These are phyloP conservation scores for Hanseniaspora jakobsenii DNA, from an alignment of 805 yeast genomes.

Conservation along the genomic window DNA sequence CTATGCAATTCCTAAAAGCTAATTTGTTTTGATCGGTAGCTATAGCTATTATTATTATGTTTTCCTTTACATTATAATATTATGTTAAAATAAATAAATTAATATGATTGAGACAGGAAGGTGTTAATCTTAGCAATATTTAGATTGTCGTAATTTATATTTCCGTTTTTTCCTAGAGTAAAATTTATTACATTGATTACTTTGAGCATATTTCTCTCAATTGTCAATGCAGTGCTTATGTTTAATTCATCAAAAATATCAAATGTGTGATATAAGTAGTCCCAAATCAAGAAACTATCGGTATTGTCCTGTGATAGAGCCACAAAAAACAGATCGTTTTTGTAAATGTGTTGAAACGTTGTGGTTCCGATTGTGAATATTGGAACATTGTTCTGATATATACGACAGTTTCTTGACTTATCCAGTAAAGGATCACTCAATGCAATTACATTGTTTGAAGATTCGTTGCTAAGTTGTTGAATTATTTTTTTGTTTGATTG, in stretches of 20 bases:
- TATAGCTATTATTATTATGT: no score
- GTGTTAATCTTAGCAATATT: background rate
- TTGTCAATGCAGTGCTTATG: slow-evolving; percentile 33
- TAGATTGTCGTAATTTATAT: slow-evolving; percentile 23
- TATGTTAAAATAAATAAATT: background rate
- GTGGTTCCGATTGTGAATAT: slow-evolving; percentile 83
- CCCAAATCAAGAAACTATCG: slow-evolving; percentile 70
- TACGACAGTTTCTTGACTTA: background rate
- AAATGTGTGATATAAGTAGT: slow-evolving; percentile 57
- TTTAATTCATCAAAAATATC: slow-evolving; percentile 36
- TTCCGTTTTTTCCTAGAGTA: slow-evolving; percentile 32
- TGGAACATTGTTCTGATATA: slow-evolving; percentile 29
- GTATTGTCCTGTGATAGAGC: slow-evolving; percentile 84
- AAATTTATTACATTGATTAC: slow-evolving; percentile 73
- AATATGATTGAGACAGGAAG: slow-evolving; percentile 11
- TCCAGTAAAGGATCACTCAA: no score
- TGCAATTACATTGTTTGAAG: no score
- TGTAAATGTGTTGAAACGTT: slow-evolving; percentile 66
- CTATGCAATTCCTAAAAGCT: no score
- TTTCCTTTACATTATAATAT: no score
- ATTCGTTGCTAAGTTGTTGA: background rate
- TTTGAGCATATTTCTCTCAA: slow-evolving; percentile 54
- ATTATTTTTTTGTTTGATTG: slow-evolving; percentile 9
- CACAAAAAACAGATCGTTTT: slow-evolving; percentile 59
- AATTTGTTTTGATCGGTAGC: no score